Conservation (phyloP, 2,329 filamentous ascomycete species). For the Xylariaceae sp. region DNA sequence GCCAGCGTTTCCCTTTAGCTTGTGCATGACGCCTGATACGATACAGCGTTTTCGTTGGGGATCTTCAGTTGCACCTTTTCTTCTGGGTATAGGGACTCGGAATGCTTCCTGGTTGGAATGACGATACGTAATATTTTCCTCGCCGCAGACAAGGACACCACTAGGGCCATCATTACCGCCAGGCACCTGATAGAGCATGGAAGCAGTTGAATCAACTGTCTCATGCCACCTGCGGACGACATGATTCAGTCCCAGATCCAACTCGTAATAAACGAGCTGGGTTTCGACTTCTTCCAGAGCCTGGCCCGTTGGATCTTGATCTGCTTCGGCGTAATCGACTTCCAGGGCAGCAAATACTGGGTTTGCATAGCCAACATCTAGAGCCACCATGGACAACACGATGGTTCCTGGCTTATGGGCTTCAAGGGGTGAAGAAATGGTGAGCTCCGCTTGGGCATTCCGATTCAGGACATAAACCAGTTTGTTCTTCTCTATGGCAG, state of each 20-base stretch:
- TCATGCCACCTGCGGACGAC: constrained; percentile 97
- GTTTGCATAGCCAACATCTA: constrained; percentile 96
- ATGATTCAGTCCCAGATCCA: constrained; percentile 94
- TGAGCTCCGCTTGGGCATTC: constrained; percentile 88
- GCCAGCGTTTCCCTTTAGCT: constrained; percentile 73
- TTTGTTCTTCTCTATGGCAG: constrained; percentile 97
- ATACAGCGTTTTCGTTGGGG: constrained; percentile 85
- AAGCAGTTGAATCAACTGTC: constrained; percentile 82
- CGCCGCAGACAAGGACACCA: constrained; percentile 89
- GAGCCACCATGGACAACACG: constrained; percentile 78
- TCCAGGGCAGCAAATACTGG: constrained; percentile 94
- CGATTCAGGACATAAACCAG: constrained; percentile 97
- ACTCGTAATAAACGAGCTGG: constrained; percentile 91
- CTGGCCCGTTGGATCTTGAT: constrained; percentile 84
- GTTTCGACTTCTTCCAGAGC: constrained; percentile 82
- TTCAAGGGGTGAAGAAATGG: constrained; percentile 94
- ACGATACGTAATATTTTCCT: constrained; percentile 94
- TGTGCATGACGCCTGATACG: constrained; percentile 92
- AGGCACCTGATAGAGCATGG: constrained; percentile 89
- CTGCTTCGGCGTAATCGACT: constrained; percentile 85
- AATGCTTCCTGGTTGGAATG: constrained; percentile 92
- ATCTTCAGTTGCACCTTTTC: constrained; percentile 85
- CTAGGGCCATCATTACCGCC: constrained; percentile 91
- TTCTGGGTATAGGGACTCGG: constrained; percentile 81
- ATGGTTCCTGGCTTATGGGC: constrained; percentile 90